Percentiles rank a stretch among this genome's conserved stretches.
phyloP scores from a whole-genome alignment of 176 grass and related monocot genomes.

The Aegilops speltoides region DNA sequence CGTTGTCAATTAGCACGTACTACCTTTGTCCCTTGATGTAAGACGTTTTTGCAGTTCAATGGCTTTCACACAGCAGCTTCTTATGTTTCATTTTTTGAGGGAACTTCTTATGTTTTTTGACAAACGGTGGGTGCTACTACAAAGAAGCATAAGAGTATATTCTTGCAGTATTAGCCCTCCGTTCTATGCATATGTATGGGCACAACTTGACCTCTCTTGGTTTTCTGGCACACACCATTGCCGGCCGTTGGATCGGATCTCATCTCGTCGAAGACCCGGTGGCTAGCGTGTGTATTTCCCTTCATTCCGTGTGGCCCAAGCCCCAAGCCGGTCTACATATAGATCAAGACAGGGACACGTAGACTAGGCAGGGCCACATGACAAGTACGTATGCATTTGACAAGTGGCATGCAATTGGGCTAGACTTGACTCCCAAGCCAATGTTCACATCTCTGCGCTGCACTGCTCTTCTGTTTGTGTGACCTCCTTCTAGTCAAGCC shows the following conservation, averaged over 20 bases:
- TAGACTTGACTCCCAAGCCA: background rate
- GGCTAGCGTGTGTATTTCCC: background rate
- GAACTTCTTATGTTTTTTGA: too few relatives aligned
- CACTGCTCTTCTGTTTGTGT: background rate
- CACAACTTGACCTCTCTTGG: background rate
- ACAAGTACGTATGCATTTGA: background rate
- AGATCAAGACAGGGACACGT: background rate
- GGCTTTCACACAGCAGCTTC: too few relatives aligned
- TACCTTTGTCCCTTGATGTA: too few relatives aligned
- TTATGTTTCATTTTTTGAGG: too few relatives aligned
- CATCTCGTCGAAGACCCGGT: background rate
- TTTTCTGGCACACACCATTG: background rate
- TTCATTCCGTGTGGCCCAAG: background rate
- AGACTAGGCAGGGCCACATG: background rate
- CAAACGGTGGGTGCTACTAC: too few relatives aligned
- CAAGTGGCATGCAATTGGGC: too few relatives aligned
- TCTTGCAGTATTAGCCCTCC: too few relatives aligned
- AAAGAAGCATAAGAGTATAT: too few relatives aligned
- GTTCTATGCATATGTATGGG: too few relatives aligned
- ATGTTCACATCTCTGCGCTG: background rate
- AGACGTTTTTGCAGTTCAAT: too few relatives aligned
- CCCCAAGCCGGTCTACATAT: background rate
- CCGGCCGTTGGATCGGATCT: background rate
- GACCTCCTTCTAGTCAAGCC: background rate
- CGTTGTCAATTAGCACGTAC: too few relatives aligned